These are phyloP conservation scores for Nicotiana knightiana DNA, from an alignment of 257 asterid species.

Conservation along the genomic window DNA sequence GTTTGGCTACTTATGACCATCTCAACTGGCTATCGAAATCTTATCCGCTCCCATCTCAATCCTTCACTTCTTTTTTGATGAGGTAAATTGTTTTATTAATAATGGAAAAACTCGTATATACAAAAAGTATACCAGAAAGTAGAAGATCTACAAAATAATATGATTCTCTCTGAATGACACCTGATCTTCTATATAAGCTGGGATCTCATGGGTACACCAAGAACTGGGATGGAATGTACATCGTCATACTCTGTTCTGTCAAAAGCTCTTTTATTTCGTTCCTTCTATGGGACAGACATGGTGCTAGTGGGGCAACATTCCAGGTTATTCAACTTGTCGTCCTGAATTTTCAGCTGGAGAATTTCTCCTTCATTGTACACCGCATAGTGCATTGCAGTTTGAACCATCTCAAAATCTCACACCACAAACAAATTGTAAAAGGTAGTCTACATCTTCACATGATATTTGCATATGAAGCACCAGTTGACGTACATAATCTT, in stretches of 20 bases:
- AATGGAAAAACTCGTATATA: background rate
- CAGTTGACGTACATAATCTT: background rate
- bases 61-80: background rate
- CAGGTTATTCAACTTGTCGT: background rate
- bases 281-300: background rate
- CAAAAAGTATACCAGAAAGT: background rate
- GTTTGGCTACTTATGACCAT: background rate
- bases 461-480: background rate
- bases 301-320: background rate
- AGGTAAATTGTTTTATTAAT: background rate
- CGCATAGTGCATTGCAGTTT: background rate
- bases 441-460: background rate
- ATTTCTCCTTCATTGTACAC: background rate
- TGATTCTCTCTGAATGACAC: background rate
- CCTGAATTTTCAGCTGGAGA: constrained; percentile 4
- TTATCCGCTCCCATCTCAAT: background rate
- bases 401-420: background rate
- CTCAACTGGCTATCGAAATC: background rate
- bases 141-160: background rate
- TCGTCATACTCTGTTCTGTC: background rate
- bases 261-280: background rate
- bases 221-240: background rate
- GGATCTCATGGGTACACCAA: background rate
- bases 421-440: background rate
- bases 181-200: background rate